Percentiles rank a stretch among this genome's conserved stretches.
Evolutionary conservation across 139 green algal species (phyloP).

Genomic region (Deuterostichococcus epilithicus): DNA sequence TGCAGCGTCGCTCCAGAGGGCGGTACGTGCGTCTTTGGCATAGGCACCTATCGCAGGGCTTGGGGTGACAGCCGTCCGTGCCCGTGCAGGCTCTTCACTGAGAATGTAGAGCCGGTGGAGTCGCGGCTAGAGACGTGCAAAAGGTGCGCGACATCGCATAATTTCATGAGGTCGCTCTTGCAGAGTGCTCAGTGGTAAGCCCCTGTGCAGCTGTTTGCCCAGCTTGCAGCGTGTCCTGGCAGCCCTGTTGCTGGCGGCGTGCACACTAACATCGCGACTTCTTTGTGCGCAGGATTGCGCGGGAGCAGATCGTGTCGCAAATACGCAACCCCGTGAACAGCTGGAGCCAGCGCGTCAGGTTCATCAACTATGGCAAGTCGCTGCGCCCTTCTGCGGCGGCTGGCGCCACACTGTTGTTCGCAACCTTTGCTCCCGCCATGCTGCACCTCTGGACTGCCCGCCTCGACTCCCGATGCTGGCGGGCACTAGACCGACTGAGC

Average conservation of each 20-base stretch:
- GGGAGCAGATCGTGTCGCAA: conserved; percentile 54
- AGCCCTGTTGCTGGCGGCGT: not conserved
- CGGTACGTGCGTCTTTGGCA: no score
- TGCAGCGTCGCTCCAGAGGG: no score
- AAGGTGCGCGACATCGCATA: conserved; percentile 2
- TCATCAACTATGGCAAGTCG: conserved; percentile 66
- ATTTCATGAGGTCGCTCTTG: no score
- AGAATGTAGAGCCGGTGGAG: conserved; percentile 32
- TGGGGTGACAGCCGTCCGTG: no score
- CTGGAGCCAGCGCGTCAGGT: conserved; percentile 50
- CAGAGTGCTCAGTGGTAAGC: no score
- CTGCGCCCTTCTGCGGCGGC: no score
- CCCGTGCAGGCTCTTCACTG: conserved; percentile 23
- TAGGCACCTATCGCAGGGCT: no score
- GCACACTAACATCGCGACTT: not conserved
- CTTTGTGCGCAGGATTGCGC: conserved; percentile 8
- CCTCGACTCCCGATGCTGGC: no score
- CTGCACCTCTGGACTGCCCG: no score
- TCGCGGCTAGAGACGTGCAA: conserved; percentile 33
- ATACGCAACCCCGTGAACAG: conserved; percentile 53
- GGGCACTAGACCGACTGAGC: no score
- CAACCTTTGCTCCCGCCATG: no score
- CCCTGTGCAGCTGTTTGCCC: not conserved
- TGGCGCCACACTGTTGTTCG: no score
- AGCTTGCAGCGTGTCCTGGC: not conserved